Percentiles rank a stretch among this genome's conserved stretches.
Conservation (phyloP, 1,139 yeast species). For the Nakaseomyces glabratus region DNA sequence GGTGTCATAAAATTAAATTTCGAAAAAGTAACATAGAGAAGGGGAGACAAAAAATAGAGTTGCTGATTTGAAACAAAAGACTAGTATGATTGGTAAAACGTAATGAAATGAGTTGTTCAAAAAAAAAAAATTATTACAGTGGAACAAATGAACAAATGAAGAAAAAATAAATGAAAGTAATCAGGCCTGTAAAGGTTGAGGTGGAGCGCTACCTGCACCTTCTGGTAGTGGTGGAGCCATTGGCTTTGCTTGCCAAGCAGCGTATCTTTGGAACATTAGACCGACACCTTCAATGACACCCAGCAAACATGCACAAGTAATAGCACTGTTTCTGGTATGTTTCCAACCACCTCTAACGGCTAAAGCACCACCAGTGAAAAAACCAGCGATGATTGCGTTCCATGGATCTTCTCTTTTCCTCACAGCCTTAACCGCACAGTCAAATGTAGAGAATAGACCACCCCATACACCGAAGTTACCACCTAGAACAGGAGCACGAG, state of each 20-base stretch:
- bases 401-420: conserved; percentile 98
- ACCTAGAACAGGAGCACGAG: conserved; percentile 97
- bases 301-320: conserved; percentile 92
- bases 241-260: conserved; percentile 80
- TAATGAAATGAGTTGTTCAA: no score
- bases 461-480: conserved; percentile 99
- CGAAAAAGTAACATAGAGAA: no score
- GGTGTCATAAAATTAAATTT: no score
- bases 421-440: conserved; percentile 89
- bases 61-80: no score
- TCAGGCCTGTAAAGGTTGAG: conserved; percentile 34
- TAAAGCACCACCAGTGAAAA: conserved; percentile 95
- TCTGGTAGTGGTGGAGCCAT: conserved; percentile 70
- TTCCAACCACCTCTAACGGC: conserved; percentile 99
- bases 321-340: conserved; percentile 93
- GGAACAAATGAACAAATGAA: no score
- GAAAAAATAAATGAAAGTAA: no score
- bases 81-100: no score
- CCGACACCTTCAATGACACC: conserved; percentile 99
- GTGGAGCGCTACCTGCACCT: conserved; percentile 29
- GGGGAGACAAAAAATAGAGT: no score
- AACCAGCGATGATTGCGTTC: conserved; percentile 97
- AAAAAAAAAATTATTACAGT: no score
- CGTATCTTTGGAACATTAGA: conserved; percentile 83
- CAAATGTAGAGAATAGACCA: conserved; percentile 91